Evolutionary conservation across 1,139 yeast genomes (phyloP).

Genomic region (Zygosaccharomyces pseudobailii): DNA sequence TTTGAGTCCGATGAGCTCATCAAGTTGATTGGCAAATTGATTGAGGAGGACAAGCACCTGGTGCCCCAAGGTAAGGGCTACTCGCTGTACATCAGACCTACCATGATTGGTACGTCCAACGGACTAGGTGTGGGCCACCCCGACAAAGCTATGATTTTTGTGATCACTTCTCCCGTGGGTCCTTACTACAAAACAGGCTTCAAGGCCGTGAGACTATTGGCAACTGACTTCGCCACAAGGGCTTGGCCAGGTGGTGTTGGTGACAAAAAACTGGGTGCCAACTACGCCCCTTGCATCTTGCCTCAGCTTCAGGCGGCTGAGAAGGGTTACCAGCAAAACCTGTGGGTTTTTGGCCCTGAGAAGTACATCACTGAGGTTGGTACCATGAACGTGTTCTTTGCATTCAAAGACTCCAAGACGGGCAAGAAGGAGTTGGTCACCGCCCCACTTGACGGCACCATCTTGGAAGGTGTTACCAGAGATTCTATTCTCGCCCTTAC

Average conservation of each 20-base stretch:
- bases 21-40: slow-evolving; percentile 68
- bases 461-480: slow-evolving; percentile 94
- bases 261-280: slow-evolving; percentile 92
- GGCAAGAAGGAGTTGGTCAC: slow-evolving; percentile 92
- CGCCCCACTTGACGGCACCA: slow-evolving; percentile 95
- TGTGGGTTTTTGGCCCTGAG: slow-evolving; percentile 93
- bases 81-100: slow-evolving; percentile 89
- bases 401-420: slow-evolving; percentile 57
- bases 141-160: slow-evolving; percentile 70
- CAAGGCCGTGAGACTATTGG: slow-evolving; percentile 90
- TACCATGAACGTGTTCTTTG: slow-evolving; percentile 92
- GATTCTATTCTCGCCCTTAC: slow-evolving; percentile 78
- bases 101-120: slow-evolving; percentile 86
- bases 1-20: slow-evolving; percentile 75
- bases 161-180: slow-evolving; percentile 93
- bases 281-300: slow-evolving; percentile 89
- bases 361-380: slow-evolving; percentile 93
- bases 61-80: slow-evolving; percentile 84
- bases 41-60: slow-evolving; percentile 65
- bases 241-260: slow-evolving; percentile 99
- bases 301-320: slow-evolving; percentile 86
- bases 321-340: slow-evolving; percentile 88
- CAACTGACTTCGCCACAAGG: slow-evolving; percentile 90
- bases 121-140: slow-evolving; percentile 84
- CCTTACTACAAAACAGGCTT: slow-evolving; percentile 87